Evolutionary conservation across 192 early-diverging fungal species (phyloP).

Genomic region (Coemansia brasiliensis): DNA sequence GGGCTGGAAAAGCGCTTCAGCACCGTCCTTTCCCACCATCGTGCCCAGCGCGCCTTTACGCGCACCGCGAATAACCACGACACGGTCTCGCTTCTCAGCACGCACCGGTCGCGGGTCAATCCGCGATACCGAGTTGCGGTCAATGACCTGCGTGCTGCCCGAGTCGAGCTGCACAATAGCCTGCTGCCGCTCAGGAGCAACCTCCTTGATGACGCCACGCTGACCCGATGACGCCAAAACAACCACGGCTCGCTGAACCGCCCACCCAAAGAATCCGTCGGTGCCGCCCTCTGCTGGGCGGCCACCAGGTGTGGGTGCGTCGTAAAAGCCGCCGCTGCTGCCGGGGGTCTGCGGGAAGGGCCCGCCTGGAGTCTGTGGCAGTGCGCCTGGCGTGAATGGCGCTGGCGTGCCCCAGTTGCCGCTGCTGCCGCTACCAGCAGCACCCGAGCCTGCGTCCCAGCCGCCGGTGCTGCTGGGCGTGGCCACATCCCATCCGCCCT

Average conservation of each 20-base stretch:
- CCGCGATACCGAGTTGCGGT: constrained; percentile 29
- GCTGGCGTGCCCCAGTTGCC: constrained; percentile 48
- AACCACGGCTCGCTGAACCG: constrained; percentile 40
- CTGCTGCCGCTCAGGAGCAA: constrained; percentile 54
- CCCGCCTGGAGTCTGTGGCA: constrained; percentile 39
- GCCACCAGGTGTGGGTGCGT: constrained; percentile 49
- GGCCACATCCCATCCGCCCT: constrained; percentile 34
- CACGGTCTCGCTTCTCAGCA: constrained; percentile 71
- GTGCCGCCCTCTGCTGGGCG: constrained; percentile 47
- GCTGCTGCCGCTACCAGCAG: constrained; percentile 29
- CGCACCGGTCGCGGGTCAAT: constrained; percentile 55
- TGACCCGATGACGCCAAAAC: constrained; percentile 42
- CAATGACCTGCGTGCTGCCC: constrained; percentile 49
- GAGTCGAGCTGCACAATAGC: constrained; percentile 54
- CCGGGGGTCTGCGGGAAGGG: constrained; percentile 40
- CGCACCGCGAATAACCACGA: constrained; percentile 66
- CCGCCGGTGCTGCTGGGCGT: constrained; percentile 51
- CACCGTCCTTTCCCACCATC: constrained; percentile 71
- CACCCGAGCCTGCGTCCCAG: constrained; percentile 3
- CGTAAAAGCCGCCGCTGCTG: constrained; percentile 26
- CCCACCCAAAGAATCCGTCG: constrained; percentile 57
- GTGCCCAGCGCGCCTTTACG: constrained; percentile 62
- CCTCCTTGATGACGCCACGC: constrained; percentile 56
- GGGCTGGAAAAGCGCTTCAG: constrained; percentile 73
- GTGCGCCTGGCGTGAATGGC: constrained; percentile 47